Percentiles rank a stretch among this genome's conserved stretches.
phyloP scores from a whole-genome alignment of 2,329 filamentous ascomycete species.

The Pseudogymnoascus sp. region DNA sequence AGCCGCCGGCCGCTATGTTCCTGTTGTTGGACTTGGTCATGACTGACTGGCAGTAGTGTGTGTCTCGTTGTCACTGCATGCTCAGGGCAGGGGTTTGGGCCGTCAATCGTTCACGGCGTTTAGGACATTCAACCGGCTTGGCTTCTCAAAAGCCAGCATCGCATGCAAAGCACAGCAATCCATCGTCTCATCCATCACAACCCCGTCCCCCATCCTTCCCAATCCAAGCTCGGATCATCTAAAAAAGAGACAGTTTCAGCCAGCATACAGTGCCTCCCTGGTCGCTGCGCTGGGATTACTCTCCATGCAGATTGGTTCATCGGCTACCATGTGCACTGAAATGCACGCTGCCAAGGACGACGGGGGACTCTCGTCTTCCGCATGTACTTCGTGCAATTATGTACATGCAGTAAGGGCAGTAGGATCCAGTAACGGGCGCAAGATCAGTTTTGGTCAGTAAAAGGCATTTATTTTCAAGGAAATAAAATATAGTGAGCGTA shows the following conservation, averaged over 20 bases:
- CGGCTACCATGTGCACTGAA: neutral
- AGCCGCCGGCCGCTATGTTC: neutral
- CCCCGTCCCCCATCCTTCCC: neutral
- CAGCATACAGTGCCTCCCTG: neutral
- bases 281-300: neutral
- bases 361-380: neutral
- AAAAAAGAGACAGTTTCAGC: neutral
- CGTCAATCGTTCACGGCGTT: neutral
- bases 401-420: neutral
- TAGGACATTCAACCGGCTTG: constrained; percentile 1
- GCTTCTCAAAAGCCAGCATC: neutral
- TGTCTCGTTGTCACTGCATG: constrained; percentile 4
- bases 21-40: neutral
- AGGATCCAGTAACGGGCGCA: neutral
- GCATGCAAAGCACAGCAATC: neutral
- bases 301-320: neutral
- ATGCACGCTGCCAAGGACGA: neutral
- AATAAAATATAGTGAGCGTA: neutral
- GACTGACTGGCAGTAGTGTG: neutral
- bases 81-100: neutral
- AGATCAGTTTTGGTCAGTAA: neutral
- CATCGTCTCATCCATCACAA: neutral
- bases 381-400: neutral
- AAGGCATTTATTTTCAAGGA: neutral
- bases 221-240: neutral